A percentile compares a stretch with the other conserved stretches of the same genome.
These are phyloP conservation scores for Penicillium waksmanii DNA, from an alignment of 495 filamentous ascomycete species.

Conservation along the genomic window DNA sequence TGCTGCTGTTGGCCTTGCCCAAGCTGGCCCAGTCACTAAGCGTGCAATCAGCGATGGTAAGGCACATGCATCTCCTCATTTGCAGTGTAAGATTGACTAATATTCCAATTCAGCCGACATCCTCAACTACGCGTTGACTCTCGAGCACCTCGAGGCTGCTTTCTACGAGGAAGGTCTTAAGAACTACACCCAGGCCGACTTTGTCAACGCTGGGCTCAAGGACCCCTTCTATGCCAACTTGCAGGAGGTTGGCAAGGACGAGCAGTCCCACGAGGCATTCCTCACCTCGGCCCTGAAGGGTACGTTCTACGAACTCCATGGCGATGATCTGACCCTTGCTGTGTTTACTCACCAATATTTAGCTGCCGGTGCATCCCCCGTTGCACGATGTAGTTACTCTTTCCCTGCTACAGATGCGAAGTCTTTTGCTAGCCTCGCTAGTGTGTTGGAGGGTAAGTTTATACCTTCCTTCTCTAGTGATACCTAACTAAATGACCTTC, in stretches of 20 bases:
- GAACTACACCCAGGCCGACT: conserved; percentile 57
- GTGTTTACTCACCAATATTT: conserved; percentile 9
- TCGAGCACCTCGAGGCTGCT: conserved; percentile 47
- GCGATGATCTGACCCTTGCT: neutral
- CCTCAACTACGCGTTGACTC: conserved; percentile 37
- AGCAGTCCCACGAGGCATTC: conserved; percentile 61
- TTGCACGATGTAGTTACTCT: conserved; percentile 57
- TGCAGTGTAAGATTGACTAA: neutral
- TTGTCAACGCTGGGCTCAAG: conserved; percentile 54
- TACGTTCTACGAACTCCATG: conserved; percentile 13
- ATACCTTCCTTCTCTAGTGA: neutral
- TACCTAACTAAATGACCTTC: neutral
- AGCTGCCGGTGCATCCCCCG: conserved; percentile 50
- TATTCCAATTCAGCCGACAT: conserved; percentile 30
- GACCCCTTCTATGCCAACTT: conserved; percentile 56
- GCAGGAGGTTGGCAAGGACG: conserved; percentile 54
- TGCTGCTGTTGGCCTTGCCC: conserved; percentile 15
- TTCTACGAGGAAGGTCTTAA: conserved; percentile 60
- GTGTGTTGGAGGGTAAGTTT: conserved; percentile 52
- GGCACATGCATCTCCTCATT: neutral
- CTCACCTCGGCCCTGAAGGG: conserved; percentile 54
- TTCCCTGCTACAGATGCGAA: conserved; percentile 55
- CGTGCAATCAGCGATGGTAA: conserved; percentile 23
- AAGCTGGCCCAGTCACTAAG: conserved; percentile 20
- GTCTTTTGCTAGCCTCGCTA: conserved; percentile 54